These are phyloP conservation scores for Grigorovia transvaalensis DNA, from an alignment of 805 yeast genomes.

Conservation along the genomic window DNA sequence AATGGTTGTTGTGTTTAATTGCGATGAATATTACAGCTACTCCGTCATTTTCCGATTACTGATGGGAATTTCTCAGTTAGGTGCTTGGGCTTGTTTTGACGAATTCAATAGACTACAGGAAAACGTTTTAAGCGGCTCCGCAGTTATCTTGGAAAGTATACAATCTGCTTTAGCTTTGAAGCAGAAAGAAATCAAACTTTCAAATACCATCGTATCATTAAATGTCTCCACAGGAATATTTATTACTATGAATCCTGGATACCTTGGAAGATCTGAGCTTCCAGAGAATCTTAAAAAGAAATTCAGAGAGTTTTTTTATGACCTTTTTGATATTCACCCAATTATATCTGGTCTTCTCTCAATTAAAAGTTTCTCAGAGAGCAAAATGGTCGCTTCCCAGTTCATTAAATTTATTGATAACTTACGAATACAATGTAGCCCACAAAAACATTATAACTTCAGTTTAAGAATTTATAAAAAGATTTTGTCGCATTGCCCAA, in stretches of 20 bases:
- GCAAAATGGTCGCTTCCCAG: constrained; percentile 34
- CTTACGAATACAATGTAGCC: constrained; percentile 34
- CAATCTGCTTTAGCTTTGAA: constrained; percentile 40
- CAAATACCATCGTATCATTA: constrained; percentile 34
- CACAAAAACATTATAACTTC: constrained; percentile 78
- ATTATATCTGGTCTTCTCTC: constrained; percentile 66
- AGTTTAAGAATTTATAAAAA: constrained; percentile 76
- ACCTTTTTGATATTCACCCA: constrained; percentile 52
- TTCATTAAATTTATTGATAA: constrained; percentile 46
- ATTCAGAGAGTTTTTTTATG: constrained; percentile 68
- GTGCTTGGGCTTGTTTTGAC: constrained; percentile 95
- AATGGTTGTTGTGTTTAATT: constrained; percentile 76
- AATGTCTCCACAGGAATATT: constrained; percentile 56
- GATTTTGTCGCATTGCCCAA: constrained; percentile 50
- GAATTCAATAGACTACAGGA: constrained; percentile 78
- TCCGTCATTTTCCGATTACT: constrained; percentile 69
- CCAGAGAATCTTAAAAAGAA: constrained; percentile 80
- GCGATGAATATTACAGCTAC: constrained; percentile 83
- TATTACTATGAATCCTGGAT: constrained; percentile 85
- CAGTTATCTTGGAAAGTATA: constrained; percentile 66
- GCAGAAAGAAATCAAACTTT: constrained; percentile 27
- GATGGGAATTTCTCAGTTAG: constrained; percentile 68
- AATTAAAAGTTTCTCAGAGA: constrained; percentile 56
- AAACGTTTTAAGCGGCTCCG: constrained; percentile 68
- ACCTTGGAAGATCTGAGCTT: constrained; percentile 68